Conservation (phyloP, 176 grass and related monocot species). For the Musa itinerans region DNA sequence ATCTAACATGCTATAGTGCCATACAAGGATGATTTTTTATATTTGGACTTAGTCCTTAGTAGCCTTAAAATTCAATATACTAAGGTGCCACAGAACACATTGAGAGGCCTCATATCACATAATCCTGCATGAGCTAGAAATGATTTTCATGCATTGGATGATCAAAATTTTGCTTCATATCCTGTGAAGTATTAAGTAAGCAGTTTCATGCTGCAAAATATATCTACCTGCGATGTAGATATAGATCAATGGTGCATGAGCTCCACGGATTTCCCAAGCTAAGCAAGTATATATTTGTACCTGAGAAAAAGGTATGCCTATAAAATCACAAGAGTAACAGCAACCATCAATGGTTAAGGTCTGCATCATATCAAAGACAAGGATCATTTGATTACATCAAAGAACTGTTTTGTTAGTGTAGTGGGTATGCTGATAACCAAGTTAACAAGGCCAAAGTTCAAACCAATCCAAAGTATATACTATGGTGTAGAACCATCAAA, state of each 20-base stretch:
- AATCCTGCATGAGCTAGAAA: background rate
- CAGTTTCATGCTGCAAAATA: background rate
- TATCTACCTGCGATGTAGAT: constrained; percentile 81
- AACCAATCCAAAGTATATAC: background rate
- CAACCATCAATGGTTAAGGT: background rate
- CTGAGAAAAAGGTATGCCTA: constrained; percentile 32
- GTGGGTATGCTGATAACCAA: too few relatives aligned
- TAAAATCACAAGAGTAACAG: constrained; percentile 11
- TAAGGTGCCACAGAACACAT: background rate
- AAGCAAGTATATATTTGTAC: constrained; percentile 94
- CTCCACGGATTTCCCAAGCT: constrained; percentile 90
- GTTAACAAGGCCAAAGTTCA: too few relatives aligned
- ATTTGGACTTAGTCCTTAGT: background rate
- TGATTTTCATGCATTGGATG: background rate
- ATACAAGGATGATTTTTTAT: background rate
- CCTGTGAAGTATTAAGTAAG: background rate
- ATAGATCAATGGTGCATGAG: constrained; percentile 74
- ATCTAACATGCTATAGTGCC: background rate
- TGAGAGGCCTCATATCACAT: too few relatives aligned
- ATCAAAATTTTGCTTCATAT: background rate
- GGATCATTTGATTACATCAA: background rate
- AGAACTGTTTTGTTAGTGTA: background rate
- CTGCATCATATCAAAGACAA: background rate
- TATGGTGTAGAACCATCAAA: background rate
- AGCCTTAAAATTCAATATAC: background rate